phyloP scores from a whole-genome alignment of 345 rosid species.

The Dipteronia sinensis region DNA sequence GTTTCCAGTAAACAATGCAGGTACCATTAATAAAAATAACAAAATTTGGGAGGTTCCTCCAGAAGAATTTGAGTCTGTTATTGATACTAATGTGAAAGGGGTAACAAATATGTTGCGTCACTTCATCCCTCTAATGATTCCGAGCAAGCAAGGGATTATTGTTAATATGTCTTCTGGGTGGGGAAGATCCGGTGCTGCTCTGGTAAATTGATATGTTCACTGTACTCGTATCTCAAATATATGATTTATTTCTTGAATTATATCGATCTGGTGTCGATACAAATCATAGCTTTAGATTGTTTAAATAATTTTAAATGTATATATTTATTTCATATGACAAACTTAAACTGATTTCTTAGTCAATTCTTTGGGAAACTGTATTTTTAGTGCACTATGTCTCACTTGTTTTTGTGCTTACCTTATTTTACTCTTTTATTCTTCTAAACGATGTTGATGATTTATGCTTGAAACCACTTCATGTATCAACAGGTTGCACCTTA shows the following conservation, averaged over 20 bases:
- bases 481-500: conserved; percentile 84
- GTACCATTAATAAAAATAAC: conserved; percentile 84
- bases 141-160: conserved; percentile 75
- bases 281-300: neutral
- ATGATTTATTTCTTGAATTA: conserved; percentile 2
- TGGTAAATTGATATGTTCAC: conserved; percentile 48
- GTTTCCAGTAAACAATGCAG: conserved; percentile 86
- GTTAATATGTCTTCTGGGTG: conserved; percentile 96
- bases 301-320: neutral
- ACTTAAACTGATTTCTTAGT: neutral
- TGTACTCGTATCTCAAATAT: conserved; percentile 13
- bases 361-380: neutral
- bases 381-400: neutral
- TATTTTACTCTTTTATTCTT: neutral
- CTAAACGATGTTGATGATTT: neutral
- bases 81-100: conserved; percentile 91
- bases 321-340: neutral
- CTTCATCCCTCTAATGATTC: conserved; percentile 85
- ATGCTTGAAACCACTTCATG: neutral
- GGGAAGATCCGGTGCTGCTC: conserved; percentile 97
- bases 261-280: neutral
- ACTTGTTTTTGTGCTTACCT: neutral
- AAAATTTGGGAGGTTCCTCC: conserved; percentile 92
- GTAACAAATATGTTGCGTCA: conserved; percentile 82
- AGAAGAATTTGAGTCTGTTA: conserved; percentile 87